These are phyloP conservation scores for Scortechinia acanthostroma DNA, from an alignment of 2,329 filamentous ascomycete genomes.

Conservation along the genomic window DNA sequence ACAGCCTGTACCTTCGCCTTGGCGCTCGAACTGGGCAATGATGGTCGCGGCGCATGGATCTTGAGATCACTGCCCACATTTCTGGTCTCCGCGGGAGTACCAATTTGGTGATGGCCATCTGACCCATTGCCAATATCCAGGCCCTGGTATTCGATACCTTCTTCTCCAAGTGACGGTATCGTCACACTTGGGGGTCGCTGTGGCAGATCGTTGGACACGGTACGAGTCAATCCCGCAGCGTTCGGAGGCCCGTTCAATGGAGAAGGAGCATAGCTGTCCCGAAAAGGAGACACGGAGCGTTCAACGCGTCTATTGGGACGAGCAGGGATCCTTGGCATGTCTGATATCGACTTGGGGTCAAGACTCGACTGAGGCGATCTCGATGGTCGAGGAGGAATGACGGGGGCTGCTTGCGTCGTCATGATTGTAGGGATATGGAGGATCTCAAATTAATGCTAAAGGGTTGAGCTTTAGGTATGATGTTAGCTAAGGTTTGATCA, in stretches of 20 bases:
- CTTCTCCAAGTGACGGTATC: slow-evolving; percentile 79
- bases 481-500: too few relatives aligned
- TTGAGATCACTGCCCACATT: slow-evolving; percentile 75
- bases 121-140: slow-evolving; percentile 22
- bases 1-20: slow-evolving; percentile 77
- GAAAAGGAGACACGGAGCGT: slow-evolving; percentile 38
- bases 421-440: neutral
- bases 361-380: slow-evolving; percentile 21
- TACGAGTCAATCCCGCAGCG: neutral
- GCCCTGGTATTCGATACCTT: slow-evolving; percentile 79
- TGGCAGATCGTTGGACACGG: neutral
- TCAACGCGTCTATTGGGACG: slow-evolving; percentile 33
- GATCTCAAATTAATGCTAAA: too few relatives aligned
- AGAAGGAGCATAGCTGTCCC: neutral
- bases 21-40: slow-evolving; percentile 72
- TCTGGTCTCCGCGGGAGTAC: slow-evolving; percentile 53
- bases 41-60: slow-evolving; percentile 82
- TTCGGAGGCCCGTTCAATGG: neutral
- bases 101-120: slow-evolving; percentile 32
- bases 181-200: slow-evolving; percentile 51
- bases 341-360: neutral
- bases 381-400: slow-evolving; percentile 46
- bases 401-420: slow-evolving; percentile 21
- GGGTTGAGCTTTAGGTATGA: too few relatives aligned
- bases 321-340: slow-evolving; percentile 9